Evolutionary conservation across 2,329 filamentous ascomycete species (phyloP), one percentile per base, ranked within the genome.

Genomic region (Pyrenophora tritici-repentis): DNA sequence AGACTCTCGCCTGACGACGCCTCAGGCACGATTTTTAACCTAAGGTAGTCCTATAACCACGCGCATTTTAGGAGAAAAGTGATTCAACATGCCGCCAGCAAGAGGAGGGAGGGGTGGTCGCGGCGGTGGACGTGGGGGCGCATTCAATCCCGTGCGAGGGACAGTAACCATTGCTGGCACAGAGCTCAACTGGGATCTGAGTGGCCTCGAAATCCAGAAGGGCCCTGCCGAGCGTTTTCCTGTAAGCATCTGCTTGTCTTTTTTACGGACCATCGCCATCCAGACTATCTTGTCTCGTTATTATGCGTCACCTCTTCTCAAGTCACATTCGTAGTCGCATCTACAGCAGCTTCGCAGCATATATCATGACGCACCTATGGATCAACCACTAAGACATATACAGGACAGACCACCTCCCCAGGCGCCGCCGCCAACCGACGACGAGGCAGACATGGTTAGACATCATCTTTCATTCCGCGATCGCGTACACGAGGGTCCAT

Each of bases 401-500:
- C 62, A 70, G 70, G 61, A 62, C 58, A 62, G 67, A 32, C 67
- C 65, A 37, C 74, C 67, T 50, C 70, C 67, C 9, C 67, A 70
- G 47, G 70, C 76, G 7, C 61, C 71, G 13, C 68, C 78, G 12
- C 68, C 78, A n/a, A 73, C 70, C 33, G 59, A 61, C 8, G 55
- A 63, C 40, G 84, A 86, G 71, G 72, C 73, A 47, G 64, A 64
- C 4, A 74, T 79, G 53, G 75, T 84, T 42, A 73, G 79, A 43
- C 68, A 77, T 50, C 82, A 81, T 62, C 78, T 81, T 6, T 69
- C 69, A 1, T 70, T 86, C 4, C 81, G 82, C 56, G 79, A 81
- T 39, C 76, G 76, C 37, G 79, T 83, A 50, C 83, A 84, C 60
- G 80, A 85, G 39, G 84, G 84, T 0, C 82, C 84, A 0, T 80